Conservation (phyloP, 2,329 filamentous ascomycete species). For the Aotearoamyces nothofagi region DNA sequence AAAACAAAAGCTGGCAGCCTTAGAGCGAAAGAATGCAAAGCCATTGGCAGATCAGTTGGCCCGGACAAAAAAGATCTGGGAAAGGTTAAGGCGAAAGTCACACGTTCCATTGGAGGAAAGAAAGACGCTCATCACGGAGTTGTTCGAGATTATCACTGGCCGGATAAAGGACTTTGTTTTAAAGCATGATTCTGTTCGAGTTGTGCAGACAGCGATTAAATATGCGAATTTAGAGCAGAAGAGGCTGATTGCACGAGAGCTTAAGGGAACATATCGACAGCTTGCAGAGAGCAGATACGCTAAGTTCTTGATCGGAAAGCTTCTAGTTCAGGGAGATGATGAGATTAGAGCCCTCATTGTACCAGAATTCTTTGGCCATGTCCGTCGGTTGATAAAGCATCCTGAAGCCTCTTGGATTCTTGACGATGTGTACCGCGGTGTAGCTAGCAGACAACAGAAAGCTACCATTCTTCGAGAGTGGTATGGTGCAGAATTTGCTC, state of each 20-base stretch:
- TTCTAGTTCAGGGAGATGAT: conserved; percentile 80
- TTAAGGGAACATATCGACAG: conserved; percentile 70
- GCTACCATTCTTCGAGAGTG: conserved; percentile 77
- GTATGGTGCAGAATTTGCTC: conserved; percentile 87
- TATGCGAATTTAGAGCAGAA: conserved; percentile 78
- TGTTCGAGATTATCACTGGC: conserved; percentile 83
- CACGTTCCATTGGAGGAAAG: conserved; percentile 84
- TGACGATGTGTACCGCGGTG: conserved; percentile 86
- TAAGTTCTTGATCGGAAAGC: conserved; percentile 92
- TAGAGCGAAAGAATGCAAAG: conserved; percentile 83
- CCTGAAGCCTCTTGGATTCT: conserved; percentile 95
- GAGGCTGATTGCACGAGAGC: conserved; percentile 71
- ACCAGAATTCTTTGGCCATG: conserved; percentile 86
- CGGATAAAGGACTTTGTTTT: conserved; percentile 91
- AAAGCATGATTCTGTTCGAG: conserved; percentile 95
- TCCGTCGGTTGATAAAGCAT: conserved; percentile 88
- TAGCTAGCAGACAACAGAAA: conserved; percentile 78
- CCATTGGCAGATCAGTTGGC: conserved; percentile 81
- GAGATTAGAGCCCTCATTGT: conserved; percentile 82
- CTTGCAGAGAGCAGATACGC: conserved; percentile 92
- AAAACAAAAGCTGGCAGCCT: conserved; percentile 79
- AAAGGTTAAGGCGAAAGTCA: conserved; percentile 80
- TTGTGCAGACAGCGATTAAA: conserved; percentile 93
- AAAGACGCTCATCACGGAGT: conserved; percentile 71
- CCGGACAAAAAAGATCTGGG: conserved; percentile 93